phyloP scores from a whole-genome alignment of 2,329 filamentous ascomycete species.

The Colletotrichum lupini region DNA sequence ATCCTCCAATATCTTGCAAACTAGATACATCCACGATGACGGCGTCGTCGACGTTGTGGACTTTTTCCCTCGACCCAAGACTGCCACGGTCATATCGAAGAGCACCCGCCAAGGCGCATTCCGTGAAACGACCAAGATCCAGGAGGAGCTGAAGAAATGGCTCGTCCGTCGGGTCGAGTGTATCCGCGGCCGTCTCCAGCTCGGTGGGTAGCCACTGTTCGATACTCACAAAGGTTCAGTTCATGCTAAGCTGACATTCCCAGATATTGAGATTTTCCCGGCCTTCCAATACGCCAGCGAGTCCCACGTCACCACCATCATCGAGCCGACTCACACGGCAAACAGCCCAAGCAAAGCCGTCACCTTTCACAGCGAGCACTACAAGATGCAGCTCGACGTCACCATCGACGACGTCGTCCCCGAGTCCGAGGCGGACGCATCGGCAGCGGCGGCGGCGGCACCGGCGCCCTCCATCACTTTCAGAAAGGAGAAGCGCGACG shows the following conservation, averaged over 20 bases:
- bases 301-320: constrained; percentile 68
- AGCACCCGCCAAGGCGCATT: constrained; percentile 60
- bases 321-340: constrained; percentile 54
- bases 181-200: constrained; percentile 72
- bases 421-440: constrained; percentile 52
- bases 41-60: constrained; percentile 80
- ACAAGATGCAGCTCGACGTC: constrained; percentile 75
- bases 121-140: constrained; percentile 63
- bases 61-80: constrained; percentile 79
- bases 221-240: no score
- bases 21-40: constrained; percentile 80
- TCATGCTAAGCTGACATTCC: not conserved
- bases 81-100: constrained; percentile 61
- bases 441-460: no score
- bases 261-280: constrained; percentile 77
- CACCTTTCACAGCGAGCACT: constrained; percentile 68
- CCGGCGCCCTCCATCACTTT: constrained; percentile 63
- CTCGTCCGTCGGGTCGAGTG: constrained; percentile 79
- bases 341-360: constrained; percentile 67
- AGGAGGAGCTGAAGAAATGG: constrained; percentile 76
- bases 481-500: constrained; percentile 60
- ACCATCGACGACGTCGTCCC: constrained; percentile 69
- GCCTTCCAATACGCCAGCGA: constrained; percentile 77
- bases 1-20: constrained; percentile 80
- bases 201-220: constrained; percentile 54